These are phyloP conservation scores for Penicillium palitans DNA, from an alignment of 2,329 filamentous ascomycete species.

Conservation along the genomic window DNA sequence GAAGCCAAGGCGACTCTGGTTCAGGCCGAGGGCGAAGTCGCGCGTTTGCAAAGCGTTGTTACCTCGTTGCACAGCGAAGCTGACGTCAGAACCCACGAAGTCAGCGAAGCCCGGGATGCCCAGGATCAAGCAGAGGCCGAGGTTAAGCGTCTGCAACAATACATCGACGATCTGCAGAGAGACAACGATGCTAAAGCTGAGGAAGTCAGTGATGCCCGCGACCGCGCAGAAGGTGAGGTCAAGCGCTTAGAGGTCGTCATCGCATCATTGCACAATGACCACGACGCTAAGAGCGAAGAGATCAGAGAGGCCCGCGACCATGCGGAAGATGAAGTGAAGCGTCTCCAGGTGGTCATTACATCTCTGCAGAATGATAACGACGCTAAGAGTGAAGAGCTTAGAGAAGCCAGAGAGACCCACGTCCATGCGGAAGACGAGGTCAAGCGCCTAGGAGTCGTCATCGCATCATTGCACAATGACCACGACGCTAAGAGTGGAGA, in stretches of 20 bases:
- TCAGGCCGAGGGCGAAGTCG: conserved; percentile 35
- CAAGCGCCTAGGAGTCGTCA: background rate
- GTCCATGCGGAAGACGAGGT: background rate
- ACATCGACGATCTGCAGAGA: conserved; percentile 49
- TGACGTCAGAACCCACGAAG: conserved; percentile 25
- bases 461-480: background rate
- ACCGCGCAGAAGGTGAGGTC: conserved; percentile 19
- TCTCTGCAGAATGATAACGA: background rate
- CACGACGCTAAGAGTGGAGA: background rate
- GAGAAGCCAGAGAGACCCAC: background rate
- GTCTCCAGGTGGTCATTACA: conserved; percentile 26
- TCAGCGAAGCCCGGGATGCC: conserved; percentile 24
- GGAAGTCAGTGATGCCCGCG: conserved; percentile 17
- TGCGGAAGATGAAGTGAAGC: conserved; percentile 29
- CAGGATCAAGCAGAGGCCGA: conserved; percentile 24
- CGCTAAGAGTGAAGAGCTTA: background rate
- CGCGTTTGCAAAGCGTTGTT: conserved; percentile 53
- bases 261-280: conserved; percentile 18
- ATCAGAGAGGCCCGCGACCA: conserved; percentile 20
- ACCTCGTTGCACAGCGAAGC: conserved; percentile 44
- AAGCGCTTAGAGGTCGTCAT: conserved; percentile 17
- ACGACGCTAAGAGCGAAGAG: conserved; percentile 20
- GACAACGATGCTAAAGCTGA: conserved; percentile 26
- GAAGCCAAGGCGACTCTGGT: conserved; percentile 31
- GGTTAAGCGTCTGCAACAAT: conserved; percentile 42